Evolutionary conservation across 148 eudicot species (phyloP), one percentile per base, ranked within the genome.

Genomic region (Vaccinium darrowii): DNA sequence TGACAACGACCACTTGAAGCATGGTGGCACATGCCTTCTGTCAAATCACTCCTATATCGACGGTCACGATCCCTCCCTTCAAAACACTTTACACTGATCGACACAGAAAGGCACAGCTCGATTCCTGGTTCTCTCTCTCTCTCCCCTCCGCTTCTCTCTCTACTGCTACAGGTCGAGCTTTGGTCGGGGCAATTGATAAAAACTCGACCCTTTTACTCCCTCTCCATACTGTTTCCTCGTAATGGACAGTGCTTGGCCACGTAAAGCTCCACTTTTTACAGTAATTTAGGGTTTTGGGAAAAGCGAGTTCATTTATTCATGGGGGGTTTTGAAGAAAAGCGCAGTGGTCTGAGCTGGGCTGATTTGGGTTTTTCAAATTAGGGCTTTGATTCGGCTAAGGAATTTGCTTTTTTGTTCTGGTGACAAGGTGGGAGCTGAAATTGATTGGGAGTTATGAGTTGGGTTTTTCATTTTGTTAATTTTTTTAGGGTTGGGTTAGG

Each of bases 11-110:
- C 95, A 94, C 93, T 94, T 94, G 95, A 92, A 88, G 94, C 87
- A 97, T 95, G 98, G 99, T 94, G 95, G 95, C 98, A 97, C 98
- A 95, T 97, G 99, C 98, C 78, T 87, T 84, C 94, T 95, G 98
- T 95, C 98, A 92, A 83, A 87, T 93, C 94, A 87, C 56, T 76
- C 81, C n/a, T 5, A 73, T 50, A 73, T 75, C 83, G 39, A 92
- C 96, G 95, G 94, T 53, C 82, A 56, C 60, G 88, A 91, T 90
- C 84, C 83, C 75, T 77, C 79, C 58, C 79, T 86, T 30, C 71
- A 3, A 89, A n/a, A 85, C 78, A 75, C 36, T 85, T 89, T 79
- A 50, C 87, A 56, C 87, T 57, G 83, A 76, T 82, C 77, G 53
- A 86, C 69, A 54, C 84, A 63, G 86, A 67, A 39, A 86, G 63